A percentile compares a stretch with the other conserved stretches of the same genome.
Conservation (phyloP, 805 yeast species). For the Scheffersomyces amazonensis region DNA sequence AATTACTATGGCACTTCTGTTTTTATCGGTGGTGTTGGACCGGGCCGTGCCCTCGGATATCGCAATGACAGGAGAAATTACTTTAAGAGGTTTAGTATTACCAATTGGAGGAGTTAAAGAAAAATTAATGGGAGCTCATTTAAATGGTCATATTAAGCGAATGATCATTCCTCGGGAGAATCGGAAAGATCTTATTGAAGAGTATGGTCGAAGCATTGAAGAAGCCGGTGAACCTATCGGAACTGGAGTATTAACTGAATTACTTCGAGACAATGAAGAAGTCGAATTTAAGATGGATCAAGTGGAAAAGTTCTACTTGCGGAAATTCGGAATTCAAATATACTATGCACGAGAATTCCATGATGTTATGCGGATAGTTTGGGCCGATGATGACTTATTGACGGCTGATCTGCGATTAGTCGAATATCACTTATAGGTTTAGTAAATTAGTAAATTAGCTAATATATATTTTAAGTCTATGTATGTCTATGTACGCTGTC, state of each 20-base stretch:
- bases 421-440: slow-evolving; percentile 24
- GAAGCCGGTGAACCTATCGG: slow-evolving; percentile 19
- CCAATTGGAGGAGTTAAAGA: slow-evolving; percentile 84
- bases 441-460: neutral
- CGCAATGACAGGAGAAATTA: slow-evolving; percentile 88
- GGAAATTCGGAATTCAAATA: slow-evolving; percentile 57
- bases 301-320: slow-evolving; percentile 47
- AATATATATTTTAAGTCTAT: neutral
- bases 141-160: slow-evolving; percentile 46
- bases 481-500: slow-evolving; percentile 17
- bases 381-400: slow-evolving; percentile 52
- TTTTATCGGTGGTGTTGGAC: slow-evolving; percentile 40
- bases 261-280: slow-evolving; percentile 34
- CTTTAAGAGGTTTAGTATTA: slow-evolving; percentile 71
- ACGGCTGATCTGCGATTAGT: slow-evolving; percentile 23
- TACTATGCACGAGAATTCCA: slow-evolving; percentile 72
- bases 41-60: slow-evolving; percentile 45
- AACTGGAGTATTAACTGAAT: slow-evolving; percentile 25
- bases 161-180: slow-evolving; percentile 73
- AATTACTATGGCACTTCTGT: slow-evolving; percentile 47
- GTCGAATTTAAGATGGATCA: slow-evolving; percentile 26
- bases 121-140: slow-evolving; percentile 74
- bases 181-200: slow-evolving; percentile 64
- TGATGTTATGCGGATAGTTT: slow-evolving; percentile 71
- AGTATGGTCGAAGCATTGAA: slow-evolving; percentile 39